Evolutionary conservation across 225 moss, liverwort and hornwort genomes (phyloP).

Genomic region (Asterella californica): DNA sequence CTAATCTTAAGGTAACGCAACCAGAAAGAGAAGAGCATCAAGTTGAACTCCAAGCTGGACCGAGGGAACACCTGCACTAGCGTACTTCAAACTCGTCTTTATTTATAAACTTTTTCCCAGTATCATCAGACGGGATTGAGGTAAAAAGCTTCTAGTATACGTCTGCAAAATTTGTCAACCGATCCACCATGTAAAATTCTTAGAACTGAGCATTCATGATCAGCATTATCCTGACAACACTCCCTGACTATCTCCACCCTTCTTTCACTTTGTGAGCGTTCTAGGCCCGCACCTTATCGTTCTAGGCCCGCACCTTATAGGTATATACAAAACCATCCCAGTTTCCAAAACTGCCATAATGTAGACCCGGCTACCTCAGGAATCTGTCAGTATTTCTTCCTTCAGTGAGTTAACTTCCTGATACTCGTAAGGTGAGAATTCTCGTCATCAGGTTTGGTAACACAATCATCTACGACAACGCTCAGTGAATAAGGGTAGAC

Average conservation of each 20-base stretch:
- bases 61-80: not conserved
- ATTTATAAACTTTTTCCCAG: no score
- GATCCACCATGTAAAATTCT: not conserved
- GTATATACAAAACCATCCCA: not conserved
- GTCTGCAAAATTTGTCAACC: not conserved
- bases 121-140: no score
- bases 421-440: not conserved
- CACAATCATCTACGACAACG: conserved; percentile 3
- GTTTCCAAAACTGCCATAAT: not conserved
- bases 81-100: not conserved
- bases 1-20: no score
- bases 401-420: conserved; percentile 10
- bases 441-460: not conserved
- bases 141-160: no score
- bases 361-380: not conserved
- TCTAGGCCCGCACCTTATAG: not conserved
- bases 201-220: not conserved
- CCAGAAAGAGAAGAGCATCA: no score
- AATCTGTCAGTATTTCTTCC: not conserved
- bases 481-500: conserved; percentile 9
- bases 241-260: not conserved
- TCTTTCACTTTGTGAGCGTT: not conserved
- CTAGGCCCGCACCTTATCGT: not conserved
- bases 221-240: not conserved
- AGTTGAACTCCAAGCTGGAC: not conserved